A percentile compares a stretch with the other conserved stretches of the same genome.
These are phyloP conservation scores for Kwoniella mangroviensis DNA, from an alignment of 768 basidiomycete genomes.

Conservation along the genomic window DNA sequence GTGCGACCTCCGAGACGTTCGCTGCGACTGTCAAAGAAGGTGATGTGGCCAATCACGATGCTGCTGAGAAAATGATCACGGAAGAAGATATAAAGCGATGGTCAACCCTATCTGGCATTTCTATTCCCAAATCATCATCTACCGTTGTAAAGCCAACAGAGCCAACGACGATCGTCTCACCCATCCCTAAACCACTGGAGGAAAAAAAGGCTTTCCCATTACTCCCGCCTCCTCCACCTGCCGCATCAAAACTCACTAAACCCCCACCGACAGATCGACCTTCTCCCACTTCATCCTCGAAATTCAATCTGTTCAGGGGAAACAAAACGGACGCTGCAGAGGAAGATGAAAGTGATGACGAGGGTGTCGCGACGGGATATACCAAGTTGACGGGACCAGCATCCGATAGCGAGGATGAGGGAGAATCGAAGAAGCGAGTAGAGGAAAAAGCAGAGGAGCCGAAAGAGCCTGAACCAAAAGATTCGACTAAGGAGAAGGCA, in stretches of 20 bases:
- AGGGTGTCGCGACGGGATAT: slow-evolving; percentile 38
- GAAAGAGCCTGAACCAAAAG: not conserved
- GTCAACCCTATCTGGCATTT: slow-evolving; percentile 40
- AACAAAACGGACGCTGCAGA: slow-evolving; percentile 4
- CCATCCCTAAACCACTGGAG: not conserved
- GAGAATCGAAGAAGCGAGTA: slow-evolving; percentile 13
- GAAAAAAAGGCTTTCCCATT: slow-evolving; percentile 26
- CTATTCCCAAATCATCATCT: slow-evolving; percentile 10
- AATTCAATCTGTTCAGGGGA: slow-evolving; percentile 32
- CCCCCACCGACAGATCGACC: slow-evolving; percentile 15
- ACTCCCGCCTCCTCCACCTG: slow-evolving; percentile 29
- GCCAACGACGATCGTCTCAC: not conserved
- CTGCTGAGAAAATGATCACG: slow-evolving; percentile 32
- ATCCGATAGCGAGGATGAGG: slow-evolving; percentile 33
- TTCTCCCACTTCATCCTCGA: slow-evolving; percentile 10
- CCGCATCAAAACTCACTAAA: slow-evolving; percentile 21
- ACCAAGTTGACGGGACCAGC: slow-evolving; percentile 37
- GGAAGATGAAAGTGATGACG: slow-evolving; percentile 36
- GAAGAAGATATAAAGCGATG: slow-evolving; percentile 40
- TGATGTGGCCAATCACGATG: slow-evolving; percentile 37
- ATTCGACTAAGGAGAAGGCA: not conserved
- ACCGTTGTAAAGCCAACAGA: not conserved
- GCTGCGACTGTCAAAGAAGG: slow-evolving; percentile 28
- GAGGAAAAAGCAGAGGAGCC: slow-evolving; percentile 13
- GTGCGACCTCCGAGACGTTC: slow-evolving; percentile 25